Conservation (phyloP, 2,329 filamentous ascomycete species). For the Cladosporium sp. region DNA sequence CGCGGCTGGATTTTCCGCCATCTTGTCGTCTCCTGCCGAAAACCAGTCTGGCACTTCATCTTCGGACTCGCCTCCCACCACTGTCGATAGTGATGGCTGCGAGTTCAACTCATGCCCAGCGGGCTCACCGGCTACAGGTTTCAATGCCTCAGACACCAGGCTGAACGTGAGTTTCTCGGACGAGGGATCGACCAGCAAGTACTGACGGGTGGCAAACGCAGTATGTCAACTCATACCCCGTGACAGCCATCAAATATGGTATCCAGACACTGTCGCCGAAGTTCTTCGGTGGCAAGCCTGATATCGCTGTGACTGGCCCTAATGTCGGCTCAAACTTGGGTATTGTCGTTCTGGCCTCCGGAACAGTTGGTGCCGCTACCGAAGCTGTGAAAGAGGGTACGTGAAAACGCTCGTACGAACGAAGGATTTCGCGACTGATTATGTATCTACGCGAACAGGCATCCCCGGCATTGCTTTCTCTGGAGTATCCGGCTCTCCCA, state of each 20-base stretch:
- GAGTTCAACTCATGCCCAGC: conserved; percentile 59
- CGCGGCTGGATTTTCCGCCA: conserved; percentile 54
- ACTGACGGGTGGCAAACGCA: conserved; percentile 28
- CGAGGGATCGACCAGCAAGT: no score
- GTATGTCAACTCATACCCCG: conserved; percentile 69
- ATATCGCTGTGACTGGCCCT: conserved; percentile 58
- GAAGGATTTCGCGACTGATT: no score
- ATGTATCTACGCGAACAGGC: conserved; percentile 26
- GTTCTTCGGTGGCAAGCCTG: conserved; percentile 53
- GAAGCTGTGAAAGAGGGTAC: conserved; percentile 49
- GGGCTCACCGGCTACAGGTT: conserved; percentile 53
- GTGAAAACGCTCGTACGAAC: no score
- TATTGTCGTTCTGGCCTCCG: conserved; percentile 55
- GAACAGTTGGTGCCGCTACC: conserved; percentile 63
- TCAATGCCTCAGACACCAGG: conserved; percentile 53
- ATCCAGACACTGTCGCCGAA: conserved; percentile 53
- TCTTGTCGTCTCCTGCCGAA: conserved; percentile 64
- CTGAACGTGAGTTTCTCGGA: conserved; percentile 38
- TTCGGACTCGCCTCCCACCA: conserved; percentile 15
- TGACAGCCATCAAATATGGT: conserved; percentile 60
- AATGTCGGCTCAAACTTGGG: conserved; percentile 61
- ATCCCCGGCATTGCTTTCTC: conserved; percentile 68
- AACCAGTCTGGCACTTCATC: conserved; percentile 59
- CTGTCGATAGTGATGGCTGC: conserved; percentile 39
- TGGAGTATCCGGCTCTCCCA: conserved; percentile 48